Base-by-base conservation (phyloP, 345 rosid species). In the Citrus sp. region DNA sequence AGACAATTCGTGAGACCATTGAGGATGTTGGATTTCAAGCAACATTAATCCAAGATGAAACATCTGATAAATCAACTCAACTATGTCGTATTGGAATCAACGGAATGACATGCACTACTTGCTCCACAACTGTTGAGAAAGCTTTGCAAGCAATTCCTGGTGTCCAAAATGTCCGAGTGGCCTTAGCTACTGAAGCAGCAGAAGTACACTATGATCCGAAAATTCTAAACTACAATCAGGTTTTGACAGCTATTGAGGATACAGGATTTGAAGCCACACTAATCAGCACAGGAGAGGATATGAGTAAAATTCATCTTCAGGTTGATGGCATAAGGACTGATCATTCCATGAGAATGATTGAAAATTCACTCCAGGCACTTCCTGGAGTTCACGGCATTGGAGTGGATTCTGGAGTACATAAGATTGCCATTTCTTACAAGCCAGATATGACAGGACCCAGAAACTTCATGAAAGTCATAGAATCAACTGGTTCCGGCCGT, bases 21-120 rank as follows among this genome's bases (percentile, higher is more conserved):
- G 92, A 93, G 72, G 98, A 95, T 76, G 95, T 84, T 37, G 98
- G 98, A 76, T 94, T 94, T 74, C 81, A 89, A 82, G 94, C 98
- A 38, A 63, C 90, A 0, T 55, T 93, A 80, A 84, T 93, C 7
- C 64, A 83, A 73, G 94, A 87, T 35, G 97, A 91, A 42, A 77
- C 74, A 30, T 82, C 70, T 78, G 90, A 91, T 70, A 85, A 80
- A 76, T 85, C 90, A 28, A 86, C 42, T 40, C 96, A 87, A 85
- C 87, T 90, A 19, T 93, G 99, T 75, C 79, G 95, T 3, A 87
- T 95, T 24, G 89, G 87, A 54, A 93, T 93, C 25, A 90, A 79
- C 14, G 96, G 99, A 82, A 95, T 95, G 98, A 91, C 94, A n/a
- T 92, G 99, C 85, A 86, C 96, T 22, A 84, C 97, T 5, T 95